Evolutionary conservation across 306 rosid genomes (phyloP), one percentile per base, ranked within the genome.

Genomic region (Trichosanthes cucumerina): DNA sequence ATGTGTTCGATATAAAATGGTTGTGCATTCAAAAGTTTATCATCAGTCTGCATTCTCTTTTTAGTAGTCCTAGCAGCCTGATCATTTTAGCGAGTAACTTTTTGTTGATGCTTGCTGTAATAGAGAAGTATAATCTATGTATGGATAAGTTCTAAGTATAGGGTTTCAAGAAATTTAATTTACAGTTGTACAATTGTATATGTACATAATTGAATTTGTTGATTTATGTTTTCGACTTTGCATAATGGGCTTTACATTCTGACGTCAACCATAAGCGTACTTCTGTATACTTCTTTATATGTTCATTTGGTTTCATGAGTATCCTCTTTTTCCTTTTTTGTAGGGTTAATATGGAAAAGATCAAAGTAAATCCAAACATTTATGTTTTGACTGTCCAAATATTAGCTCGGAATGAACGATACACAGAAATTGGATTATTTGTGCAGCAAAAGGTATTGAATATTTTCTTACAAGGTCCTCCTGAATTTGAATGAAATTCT

Each of bases 381-480:
- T 87, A 87, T 83, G 91, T 91, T 80, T 81, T 92, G 88, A 87
- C 88, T 56, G 44, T 91, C 77, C 97, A 92, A 83, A 86, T 92
- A 75, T 87, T 95, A 76, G 92, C 86, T 39, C 97, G 91, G 80
- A 84, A 82, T 47, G 97, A 92, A 79, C 93, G 90, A 66, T 95
- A 88, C 82, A 82, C 93, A 79, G 99, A 95, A 82, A 91, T 95
- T 26, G 93, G 93, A 82, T 80, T 91, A 83, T 91, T 89, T 82
- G 92, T 91, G 81, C 60, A 88, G 75, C 90, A 92, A 86, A 95
- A 95, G 99, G 99, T 95, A 77, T 79, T 78, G 13, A 31, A 24
- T 71, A 21, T 44, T 13, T 71, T 71, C 52, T 71, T 69, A 12
- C 10, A 63, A 12, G 33, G 76, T 74, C n/a, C 77, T 66, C 16